These are phyloP conservation scores for Corymbia calophylla DNA, from an alignment of 441 rosid genomes.

Conservation along the genomic window DNA sequence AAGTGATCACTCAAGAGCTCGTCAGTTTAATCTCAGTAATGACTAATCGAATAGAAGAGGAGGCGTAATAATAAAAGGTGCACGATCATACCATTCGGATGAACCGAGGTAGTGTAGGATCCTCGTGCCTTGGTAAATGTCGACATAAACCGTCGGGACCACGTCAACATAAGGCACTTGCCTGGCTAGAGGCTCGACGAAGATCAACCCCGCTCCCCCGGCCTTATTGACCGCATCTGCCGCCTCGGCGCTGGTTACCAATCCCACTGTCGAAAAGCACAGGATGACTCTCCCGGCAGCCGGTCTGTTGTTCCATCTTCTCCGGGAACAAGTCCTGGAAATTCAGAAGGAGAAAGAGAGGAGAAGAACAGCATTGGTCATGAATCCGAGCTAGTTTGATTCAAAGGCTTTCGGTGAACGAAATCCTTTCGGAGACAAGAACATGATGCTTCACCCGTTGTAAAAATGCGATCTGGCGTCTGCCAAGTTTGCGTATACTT, in stretches of 20 bases:
- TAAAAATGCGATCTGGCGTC: conserved; percentile 30
- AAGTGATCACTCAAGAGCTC: neutral
- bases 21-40: neutral
- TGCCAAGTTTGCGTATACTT: conserved; percentile 34
- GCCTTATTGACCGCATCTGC: conserved; percentile 41
- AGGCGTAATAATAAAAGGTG: neutral
- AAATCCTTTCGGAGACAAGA: neutral
- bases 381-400: neutral
- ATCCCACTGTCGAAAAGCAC: conserved; percentile 56
- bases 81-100: neutral
- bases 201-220: conserved; percentile 43
- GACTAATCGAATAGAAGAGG: neutral
- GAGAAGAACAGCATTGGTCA: neutral
- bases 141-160: conserved; percentile 42
- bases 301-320: conserved; percentile 17
- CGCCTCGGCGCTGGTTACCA: conserved; percentile 27
- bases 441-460: conserved; percentile 23
- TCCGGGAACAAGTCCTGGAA: conserved; percentile 38
- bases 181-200: conserved; percentile 38
- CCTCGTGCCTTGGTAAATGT: conserved; percentile 35
- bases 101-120: conserved; percentile 25
- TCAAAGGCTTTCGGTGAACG: neutral
- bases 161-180: conserved; percentile 35
- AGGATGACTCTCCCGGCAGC: conserved; percentile 39
- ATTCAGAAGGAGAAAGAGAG: neutral